phyloP scores from a whole-genome alignment of 1,139 yeast genomes.

The Arxiozyma slooffiae region DNA sequence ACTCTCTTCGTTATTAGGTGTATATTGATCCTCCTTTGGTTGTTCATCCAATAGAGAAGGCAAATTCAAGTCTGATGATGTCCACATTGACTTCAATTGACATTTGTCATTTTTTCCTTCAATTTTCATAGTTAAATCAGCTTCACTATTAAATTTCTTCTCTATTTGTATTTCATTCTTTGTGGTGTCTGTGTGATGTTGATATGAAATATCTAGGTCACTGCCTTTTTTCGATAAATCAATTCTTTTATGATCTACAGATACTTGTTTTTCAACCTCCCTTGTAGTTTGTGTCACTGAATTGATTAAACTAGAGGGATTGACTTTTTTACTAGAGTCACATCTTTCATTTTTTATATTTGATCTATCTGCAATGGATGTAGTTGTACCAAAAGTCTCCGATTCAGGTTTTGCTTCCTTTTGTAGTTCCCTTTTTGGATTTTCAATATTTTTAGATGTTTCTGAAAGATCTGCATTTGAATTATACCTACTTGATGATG shows the following conservation, averaged over 20 bases:
- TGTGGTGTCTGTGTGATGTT: background rate
- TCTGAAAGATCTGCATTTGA: background rate
- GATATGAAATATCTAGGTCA: background rate
- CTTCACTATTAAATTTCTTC: too few relatives aligned
- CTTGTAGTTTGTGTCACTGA: constrained; percentile 26
- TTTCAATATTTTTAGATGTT: background rate
- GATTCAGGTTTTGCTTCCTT: background rate
- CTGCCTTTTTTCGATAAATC: constrained; percentile 5
- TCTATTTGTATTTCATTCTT: background rate
- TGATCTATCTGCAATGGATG: background rate
- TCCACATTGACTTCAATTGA: constrained; percentile 2
- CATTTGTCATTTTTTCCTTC: background rate
- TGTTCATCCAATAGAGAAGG: background rate
- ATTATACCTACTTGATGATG: background rate
- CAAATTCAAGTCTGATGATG: constrained; percentile 1
- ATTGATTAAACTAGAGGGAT: constrained; percentile 21
- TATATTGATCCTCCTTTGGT: background rate
- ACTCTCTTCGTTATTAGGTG: background rate
- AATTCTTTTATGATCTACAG: constrained; percentile 13
- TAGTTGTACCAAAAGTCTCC: background rate
- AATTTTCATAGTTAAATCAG: background rate
- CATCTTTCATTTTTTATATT: background rate
- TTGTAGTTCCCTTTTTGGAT: background rate
- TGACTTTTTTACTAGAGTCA: background rate
- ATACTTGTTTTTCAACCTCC: constrained; percentile 16